Evolutionary conservation across 1,284 basidiomycete species (phyloP), one percentile per base, ranked within the genome.

Genomic region (Ustilago hordei): DNA sequence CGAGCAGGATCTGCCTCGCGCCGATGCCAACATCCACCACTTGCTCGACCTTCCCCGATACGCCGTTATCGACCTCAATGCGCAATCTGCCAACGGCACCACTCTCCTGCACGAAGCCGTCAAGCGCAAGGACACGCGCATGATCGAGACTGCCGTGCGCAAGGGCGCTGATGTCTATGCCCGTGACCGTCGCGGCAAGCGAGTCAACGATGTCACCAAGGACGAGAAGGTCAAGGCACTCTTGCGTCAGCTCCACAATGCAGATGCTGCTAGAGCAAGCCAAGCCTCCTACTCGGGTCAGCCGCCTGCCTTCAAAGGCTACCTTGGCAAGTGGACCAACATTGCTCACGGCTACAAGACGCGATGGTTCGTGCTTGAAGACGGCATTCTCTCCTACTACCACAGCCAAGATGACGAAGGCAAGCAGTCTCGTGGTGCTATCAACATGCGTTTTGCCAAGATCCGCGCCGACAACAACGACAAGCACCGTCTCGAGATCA

Each of bases 281-380:
- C 70, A 69, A 43, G 54, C 65, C 19, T 57, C 64, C 38, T 54
- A 67, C 17, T 47, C 64, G 9, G 76, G 80, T 12, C 80, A 83
- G 60, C 73, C 83, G 1, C 83, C 84, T 2, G 61, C 71, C 9
- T 84, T 84, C 74, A 81, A 81, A 13, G 84, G 84, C 38, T 85
- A 83, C 58, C 64, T 86, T 19, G 93, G 92, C 84, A 96, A 96
- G 87, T 96, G 95, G 85, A 92, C 92, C 5, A 96, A 95, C 80
- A 91, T 95, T 45, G 94, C 94, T 0, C 91, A 91, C 78, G 95
- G 96, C 0, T 98, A 95, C 87, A 92, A 92, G 79, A 93, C 93
- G 0, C 89, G 96, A 0, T 98, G 95, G 95, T 97, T 98, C 83
- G 95, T 98, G 0, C 89, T 98, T 43, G 91, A 93, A 80, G 91